These are phyloP conservation scores for Polysphondylium violaceum DNA, from an alignment of 78 protist genomes.

Conservation along the genomic window DNA sequence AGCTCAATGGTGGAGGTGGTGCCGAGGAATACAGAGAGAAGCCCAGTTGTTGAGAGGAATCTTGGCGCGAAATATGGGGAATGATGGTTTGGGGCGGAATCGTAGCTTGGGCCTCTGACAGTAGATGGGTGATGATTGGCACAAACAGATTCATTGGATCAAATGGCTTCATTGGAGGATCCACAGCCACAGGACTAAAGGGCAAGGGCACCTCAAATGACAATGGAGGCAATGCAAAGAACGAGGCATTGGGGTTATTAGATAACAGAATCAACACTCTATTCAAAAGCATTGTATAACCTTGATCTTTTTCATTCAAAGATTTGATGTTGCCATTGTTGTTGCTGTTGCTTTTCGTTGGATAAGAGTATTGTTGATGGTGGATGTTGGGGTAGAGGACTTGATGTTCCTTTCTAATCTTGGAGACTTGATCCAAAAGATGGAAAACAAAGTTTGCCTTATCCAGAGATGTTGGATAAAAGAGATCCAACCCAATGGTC, in stretches of 20 bases:
- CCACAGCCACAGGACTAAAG: not conserved
- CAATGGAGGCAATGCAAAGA: slow-evolving; percentile 74
- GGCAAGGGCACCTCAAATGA: slow-evolving; percentile 34
- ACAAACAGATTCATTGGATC: slow-evolving; percentile 78
- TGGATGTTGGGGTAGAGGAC: no score
- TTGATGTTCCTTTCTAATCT: slow-evolving; percentile 3
- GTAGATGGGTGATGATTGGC: slow-evolving; percentile 64
- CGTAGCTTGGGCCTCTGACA: slow-evolving; percentile 67
- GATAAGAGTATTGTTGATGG: slow-evolving; percentile 5
- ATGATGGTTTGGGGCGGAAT: slow-evolving; percentile 28
- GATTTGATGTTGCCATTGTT: not conserved
- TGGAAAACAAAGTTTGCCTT: slow-evolving; percentile 72
- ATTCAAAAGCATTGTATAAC: slow-evolving; percentile 65
- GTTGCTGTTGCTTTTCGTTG: not conserved
- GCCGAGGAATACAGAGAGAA: slow-evolving; percentile 51
- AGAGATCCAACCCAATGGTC: slow-evolving; percentile 81
- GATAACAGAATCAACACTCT: slow-evolving; percentile 47
- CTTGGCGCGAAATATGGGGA: slow-evolving; percentile 63
- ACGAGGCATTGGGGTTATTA: slow-evolving; percentile 75
- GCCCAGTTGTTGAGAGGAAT: slow-evolving; percentile 44
- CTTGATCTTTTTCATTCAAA: slow-evolving; percentile 2
- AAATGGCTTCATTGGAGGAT: not conserved
- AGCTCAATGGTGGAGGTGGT: slow-evolving; percentile 61
- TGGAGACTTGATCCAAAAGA: slow-evolving; percentile 49
- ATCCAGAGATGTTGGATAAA: slow-evolving; percentile 78